Percentiles rank a stretch among this genome's conserved stretches.
Conservation (phyloP, 345 rosid species). For the Physaria fendleri region DNA sequence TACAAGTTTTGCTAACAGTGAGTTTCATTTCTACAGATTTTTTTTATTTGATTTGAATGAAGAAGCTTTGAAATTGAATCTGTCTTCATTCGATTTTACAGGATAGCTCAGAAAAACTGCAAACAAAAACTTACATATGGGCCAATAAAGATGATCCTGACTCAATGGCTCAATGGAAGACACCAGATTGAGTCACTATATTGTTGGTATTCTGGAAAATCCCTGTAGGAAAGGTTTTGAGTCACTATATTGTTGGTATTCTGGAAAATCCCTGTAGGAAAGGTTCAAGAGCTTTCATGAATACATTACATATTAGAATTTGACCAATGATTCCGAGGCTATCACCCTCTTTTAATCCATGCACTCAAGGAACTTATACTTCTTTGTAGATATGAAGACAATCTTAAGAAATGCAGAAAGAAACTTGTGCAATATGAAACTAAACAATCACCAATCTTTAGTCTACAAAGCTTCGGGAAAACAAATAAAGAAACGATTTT, state of each 20-base stretch:
- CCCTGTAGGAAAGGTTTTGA: neutral
- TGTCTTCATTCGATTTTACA: conserved; percentile 20
- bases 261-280: neutral
- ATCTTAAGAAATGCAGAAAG: too few species aligned
- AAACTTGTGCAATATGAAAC: neutral
- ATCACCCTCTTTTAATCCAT: too few species aligned
- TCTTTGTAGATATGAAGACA: too few species aligned
- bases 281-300: too few species aligned
- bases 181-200: neutral
- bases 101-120: conserved; percentile 47
- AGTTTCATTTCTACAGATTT: neutral
- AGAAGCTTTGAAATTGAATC: neutral
- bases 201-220: neutral
- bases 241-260: neutral
- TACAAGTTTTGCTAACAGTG: conserved; percentile 55
- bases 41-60: neutral
- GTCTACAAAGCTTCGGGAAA: neutral
- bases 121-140: conserved; percentile 67
- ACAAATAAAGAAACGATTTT: neutral
- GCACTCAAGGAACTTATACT: too few species aligned
- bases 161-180: neutral
- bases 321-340: too few species aligned
- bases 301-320: too few species aligned
- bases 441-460: conserved; percentile 4
- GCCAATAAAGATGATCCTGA: conserved; percentile 51